phyloP scores from a whole-genome alignment of 2,329 filamentous ascomycete genomes.

The Arthroderma uncinatum region DNA sequence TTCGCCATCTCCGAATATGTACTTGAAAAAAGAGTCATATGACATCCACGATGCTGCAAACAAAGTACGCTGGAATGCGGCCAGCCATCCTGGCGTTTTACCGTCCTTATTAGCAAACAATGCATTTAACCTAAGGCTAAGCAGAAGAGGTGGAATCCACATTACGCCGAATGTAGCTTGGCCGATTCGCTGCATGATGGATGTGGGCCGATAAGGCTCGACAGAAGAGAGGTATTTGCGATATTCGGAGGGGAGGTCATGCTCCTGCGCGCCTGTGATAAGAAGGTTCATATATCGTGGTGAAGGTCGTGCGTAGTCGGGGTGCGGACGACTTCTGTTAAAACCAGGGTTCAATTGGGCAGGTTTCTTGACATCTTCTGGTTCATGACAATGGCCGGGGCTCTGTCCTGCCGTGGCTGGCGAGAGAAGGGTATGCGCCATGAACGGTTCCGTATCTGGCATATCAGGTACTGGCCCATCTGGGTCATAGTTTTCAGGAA shows the following conservation, averaged over 20 bases:
- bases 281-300: conserved; percentile 73
- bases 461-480: conserved; percentile 50
- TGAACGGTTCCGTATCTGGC: conserved; percentile 56
- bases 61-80: conserved; percentile 39
- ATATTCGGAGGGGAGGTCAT: conserved; percentile 69
- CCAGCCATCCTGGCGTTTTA: conserved; percentile 57
- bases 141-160: conserved; percentile 48
- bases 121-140: conserved; percentile 38
- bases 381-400: conserved; percentile 10
- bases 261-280: conserved; percentile 64
- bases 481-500: conserved; percentile 43
- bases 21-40: conserved; percentile 55
- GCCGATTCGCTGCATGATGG: conserved; percentile 54
- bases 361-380: neutral
- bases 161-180: conserved; percentile 48
- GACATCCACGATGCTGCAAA: conserved; percentile 51
- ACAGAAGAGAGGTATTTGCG: conserved; percentile 59
- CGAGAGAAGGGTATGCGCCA: conserved; percentile 74
- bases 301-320: conserved; percentile 58
- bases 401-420: conserved; percentile 32
- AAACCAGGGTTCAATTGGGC: neutral
- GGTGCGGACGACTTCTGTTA: conserved; percentile 16
- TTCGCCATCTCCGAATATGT: conserved; percentile 78
- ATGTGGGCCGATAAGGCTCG: conserved; percentile 60
- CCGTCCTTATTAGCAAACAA: conserved; percentile 54